Evolutionary conservation across 2,329 filamentous ascomycete species (phyloP).

Genomic region (Paecilomyces sp.): DNA sequence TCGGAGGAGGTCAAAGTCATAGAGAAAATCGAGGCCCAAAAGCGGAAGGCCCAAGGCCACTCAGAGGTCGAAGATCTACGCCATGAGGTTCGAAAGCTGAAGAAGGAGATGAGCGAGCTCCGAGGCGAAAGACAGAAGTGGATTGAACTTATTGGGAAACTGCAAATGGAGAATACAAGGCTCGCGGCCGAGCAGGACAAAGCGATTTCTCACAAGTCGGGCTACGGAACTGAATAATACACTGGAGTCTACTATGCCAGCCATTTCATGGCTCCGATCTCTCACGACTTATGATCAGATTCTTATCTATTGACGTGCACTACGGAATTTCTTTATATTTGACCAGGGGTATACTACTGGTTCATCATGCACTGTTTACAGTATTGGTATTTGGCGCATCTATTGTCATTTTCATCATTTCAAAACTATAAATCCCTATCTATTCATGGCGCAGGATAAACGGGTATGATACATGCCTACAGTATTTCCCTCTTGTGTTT

Average conservation of each 20-base stretch:
- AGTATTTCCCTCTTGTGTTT: neutral
- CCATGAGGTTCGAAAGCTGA: conserved; percentile 39
- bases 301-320: no score
- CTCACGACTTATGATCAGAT: neutral
- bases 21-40: conserved; percentile 31
- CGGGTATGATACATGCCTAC: neutral
- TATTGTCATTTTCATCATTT: neutral
- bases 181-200: conserved; percentile 21
- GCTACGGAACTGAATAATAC: conserved; percentile 1
- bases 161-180: conserved; percentile 53
- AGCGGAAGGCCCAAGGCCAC: conserved; percentile 28
- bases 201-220: conserved; percentile 7
- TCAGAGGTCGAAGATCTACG: conserved; percentile 41
- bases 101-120: conserved; percentile 42
- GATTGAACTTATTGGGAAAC: conserved; percentile 43
- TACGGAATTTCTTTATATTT: neutral
- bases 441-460: neutral
- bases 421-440: neutral
- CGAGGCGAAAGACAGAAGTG: conserved; percentile 45
- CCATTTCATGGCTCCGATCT: neutral
- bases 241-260: neutral
- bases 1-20: conserved; percentile 32
- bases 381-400: neutral
- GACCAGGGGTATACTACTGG: neutral
- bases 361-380: neutral